Conservation (phyloP, 768 basidiomycete species). For the Coprinopsis cinerea region DNA sequence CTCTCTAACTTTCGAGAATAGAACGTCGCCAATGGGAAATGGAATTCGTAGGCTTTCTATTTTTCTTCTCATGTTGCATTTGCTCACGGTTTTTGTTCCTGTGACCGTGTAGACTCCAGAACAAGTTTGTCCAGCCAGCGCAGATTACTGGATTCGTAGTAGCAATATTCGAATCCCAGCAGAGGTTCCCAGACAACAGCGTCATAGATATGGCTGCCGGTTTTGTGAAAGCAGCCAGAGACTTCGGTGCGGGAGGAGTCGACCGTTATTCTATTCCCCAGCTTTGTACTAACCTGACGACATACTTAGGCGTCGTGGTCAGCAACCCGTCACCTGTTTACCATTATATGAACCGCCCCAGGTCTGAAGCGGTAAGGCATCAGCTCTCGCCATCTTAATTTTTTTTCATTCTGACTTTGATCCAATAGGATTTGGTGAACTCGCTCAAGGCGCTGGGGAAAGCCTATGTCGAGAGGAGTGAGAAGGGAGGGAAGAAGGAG, state of each 20-base stretch:
- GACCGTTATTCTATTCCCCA: slow-evolving; percentile 23
- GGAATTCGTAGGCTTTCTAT: slow-evolving; percentile 59
- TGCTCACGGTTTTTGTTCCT: slow-evolving; percentile 1
- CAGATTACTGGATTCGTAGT: slow-evolving; percentile 55
- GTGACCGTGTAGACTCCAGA: slow-evolving; percentile 52
- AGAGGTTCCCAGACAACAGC: slow-evolving; percentile 44
- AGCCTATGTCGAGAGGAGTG: slow-evolving; percentile 34
- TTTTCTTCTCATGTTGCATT: neutral
- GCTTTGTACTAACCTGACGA: neutral
- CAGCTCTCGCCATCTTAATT: neutral
- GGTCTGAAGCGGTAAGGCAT: slow-evolving; percentile 11
- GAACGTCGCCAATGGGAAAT: slow-evolving; percentile 61
- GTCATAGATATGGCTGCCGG: slow-evolving; percentile 52
- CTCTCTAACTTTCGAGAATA: slow-evolving; percentile 29
- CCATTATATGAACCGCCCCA: neutral
- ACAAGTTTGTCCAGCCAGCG: slow-evolving; percentile 56
- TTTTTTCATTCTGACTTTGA: neutral
- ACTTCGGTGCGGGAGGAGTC: slow-evolving; percentile 57
- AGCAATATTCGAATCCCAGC: slow-evolving; percentile 57
- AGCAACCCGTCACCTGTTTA: slow-evolving; percentile 1
- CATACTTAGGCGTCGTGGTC: neutral
- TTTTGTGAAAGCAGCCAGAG: slow-evolving; percentile 39
- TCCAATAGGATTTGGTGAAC: slow-evolving; percentile 11
- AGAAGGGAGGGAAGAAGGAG: slow-evolving; percentile 13
- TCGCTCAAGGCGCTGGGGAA: slow-evolving; percentile 48